Evolutionary conservation across 2,329 filamentous ascomycete species (phyloP), one percentile per base, ranked within the genome.

Genomic region (Apiospora marii): DNA sequence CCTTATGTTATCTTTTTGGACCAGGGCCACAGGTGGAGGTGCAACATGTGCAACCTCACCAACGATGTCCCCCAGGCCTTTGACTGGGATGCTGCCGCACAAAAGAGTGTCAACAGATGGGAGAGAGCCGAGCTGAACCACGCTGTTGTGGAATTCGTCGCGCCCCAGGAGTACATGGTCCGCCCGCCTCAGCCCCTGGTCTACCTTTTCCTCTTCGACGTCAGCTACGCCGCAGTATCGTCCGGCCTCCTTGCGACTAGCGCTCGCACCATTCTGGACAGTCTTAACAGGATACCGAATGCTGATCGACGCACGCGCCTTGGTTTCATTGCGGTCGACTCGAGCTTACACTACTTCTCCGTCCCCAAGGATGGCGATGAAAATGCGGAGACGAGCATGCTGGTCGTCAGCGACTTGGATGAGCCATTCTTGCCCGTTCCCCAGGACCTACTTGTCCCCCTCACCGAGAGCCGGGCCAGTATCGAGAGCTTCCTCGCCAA

Each of bases 21-120:
- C 79, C 94, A 98, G 80, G 96, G 96, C 67, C 96, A 99, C 84
- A 91, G 96, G 80, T 99, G 96, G 96, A 92, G 96, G 80, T 99
- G 96, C 86, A 99, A 99, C 85, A 98, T 99, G 95, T 99, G 96
- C 84, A 98, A 98, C 83, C 87, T 99, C 76, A 98, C 95, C 77
- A 99, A 99, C 82, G 96, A 99, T 78, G 96, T 98, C 51, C 96
- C 96, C n/a, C 96, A 99, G 84, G 95, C 95, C 49, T 99, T 99
- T 77, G 96, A 99, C 82, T 99, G 96, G 96, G 96, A 99, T 83
- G 92, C 94, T 46, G 92, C 94, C 64, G 88, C 95, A 71, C 96
- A 98, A 83, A 95, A 97, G 86, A 93, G 91, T 70, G 92, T 97
- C 69, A 96, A 99, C 82, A 88, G 96, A 80, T 97, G 96, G 93